Evolutionary conservation across 441 rosid genomes (phyloP).

Genomic region (Jatropha podagrica): DNA sequence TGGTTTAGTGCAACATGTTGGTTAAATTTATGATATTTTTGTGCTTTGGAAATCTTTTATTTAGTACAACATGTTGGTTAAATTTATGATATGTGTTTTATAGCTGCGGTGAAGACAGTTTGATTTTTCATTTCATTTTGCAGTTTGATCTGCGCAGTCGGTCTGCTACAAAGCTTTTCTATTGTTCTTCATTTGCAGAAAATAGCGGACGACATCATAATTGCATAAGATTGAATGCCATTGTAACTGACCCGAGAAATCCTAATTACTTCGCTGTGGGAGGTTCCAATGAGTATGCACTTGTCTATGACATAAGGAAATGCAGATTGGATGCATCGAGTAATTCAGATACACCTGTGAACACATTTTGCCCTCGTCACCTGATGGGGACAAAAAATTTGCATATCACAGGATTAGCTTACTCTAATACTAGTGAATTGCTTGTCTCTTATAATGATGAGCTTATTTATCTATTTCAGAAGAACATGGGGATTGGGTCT

Average conservation of each 20-base stretch:
- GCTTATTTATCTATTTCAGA: constrained; percentile 55
- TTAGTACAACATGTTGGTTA: not conserved
- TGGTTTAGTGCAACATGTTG: constrained; percentile 73
- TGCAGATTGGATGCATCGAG: constrained; percentile 41
- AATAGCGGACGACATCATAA: constrained; percentile 42
- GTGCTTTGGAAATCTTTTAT: not conserved
- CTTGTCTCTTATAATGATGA: constrained; percentile 74
- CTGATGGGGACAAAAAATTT: constrained; percentile 40
- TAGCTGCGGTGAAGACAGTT: not conserved
- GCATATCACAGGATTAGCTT: constrained; percentile 68
- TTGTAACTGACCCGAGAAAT: constrained; percentile 61
- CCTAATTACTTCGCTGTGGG: constrained; percentile 56
- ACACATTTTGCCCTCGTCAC: constrained; percentile 55
- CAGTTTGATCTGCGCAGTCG: constrained; percentile 68
- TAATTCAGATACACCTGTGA: constrained; percentile 42
- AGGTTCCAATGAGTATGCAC: constrained; percentile 65
- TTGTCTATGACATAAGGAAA: constrained; percentile 56
- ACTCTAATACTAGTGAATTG: constrained; percentile 56
- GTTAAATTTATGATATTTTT: constrained; percentile 24
- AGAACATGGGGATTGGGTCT: constrained; percentile 58
- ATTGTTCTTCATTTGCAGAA: constrained; percentile 43
- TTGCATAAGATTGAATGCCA: constrained; percentile 45
- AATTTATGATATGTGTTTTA: not conserved
- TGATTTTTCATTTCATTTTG: constrained; percentile 19
- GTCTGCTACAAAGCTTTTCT: constrained; percentile 45